Evolutionary conservation across 495 filamentous ascomycete genomes (phyloP).

Genomic region (Neurospora tetraspora): DNA sequence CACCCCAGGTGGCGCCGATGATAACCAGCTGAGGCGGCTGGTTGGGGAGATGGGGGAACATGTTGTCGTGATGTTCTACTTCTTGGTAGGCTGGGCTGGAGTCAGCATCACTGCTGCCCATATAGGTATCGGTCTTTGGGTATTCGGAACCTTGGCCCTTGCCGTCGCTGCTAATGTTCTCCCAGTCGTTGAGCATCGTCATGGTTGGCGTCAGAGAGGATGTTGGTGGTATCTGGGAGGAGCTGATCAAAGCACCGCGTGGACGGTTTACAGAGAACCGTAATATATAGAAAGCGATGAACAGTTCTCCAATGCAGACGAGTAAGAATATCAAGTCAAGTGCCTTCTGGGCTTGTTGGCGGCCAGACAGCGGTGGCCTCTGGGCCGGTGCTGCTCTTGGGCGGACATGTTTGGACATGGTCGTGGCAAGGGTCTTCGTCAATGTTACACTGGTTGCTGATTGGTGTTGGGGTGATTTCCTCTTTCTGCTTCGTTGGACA

Average conservation of each 20-base stretch:
- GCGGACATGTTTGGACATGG: not conserved
- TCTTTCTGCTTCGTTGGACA: not conserved
- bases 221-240: not conserved
- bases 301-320: no score
- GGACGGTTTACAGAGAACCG: not conserved
- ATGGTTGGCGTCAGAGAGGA: not conserved
- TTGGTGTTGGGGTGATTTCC: not conserved
- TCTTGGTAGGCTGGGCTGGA: conserved; percentile 6
- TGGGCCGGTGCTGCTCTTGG: not conserved
- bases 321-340: not conserved
- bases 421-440: not conserved
- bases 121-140: not conserved
- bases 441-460: not conserved
- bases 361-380: not conserved
- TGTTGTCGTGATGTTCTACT: not conserved
- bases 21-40: conserved; percentile 11
- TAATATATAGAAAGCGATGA: not conserved
- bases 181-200: not conserved
- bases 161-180: not conserved
- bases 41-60: not conserved
- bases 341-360: not conserved
- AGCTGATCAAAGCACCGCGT: not conserved
- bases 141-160: not conserved
- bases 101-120: not conserved
- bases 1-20: conserved; percentile 19